A percentile compares a stretch with the other conserved stretches of the same genome.
phyloP scores from a whole-genome alignment of 2,329 filamentous ascomycete genomes.

The Cytospora piceicola region DNA sequence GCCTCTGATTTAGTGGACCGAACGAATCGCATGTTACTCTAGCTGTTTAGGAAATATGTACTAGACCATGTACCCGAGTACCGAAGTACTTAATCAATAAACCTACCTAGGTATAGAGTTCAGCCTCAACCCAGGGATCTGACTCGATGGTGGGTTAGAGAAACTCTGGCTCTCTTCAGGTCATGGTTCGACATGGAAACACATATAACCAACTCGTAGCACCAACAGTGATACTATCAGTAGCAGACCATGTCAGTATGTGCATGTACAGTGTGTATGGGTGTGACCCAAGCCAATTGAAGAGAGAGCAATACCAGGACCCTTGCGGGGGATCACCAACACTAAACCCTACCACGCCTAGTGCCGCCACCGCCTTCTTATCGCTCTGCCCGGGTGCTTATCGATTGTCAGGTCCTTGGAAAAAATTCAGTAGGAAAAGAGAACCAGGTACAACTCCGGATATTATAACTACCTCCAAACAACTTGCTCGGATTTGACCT shows the following conservation, averaged over 20 bases:
- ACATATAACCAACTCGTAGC: background rate
- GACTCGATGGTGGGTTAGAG: background rate
- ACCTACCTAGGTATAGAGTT: background rate
- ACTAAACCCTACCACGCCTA: conserved; percentile 2
- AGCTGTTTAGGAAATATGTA: background rate
- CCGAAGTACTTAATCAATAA: background rate
- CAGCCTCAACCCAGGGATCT: background rate
- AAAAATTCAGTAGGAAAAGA: background rate
- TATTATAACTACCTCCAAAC: background rate
- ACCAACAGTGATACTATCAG: background rate
- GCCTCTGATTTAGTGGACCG: conserved; percentile 12
- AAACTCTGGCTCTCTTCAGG: background rate
- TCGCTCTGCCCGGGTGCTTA: background rate
- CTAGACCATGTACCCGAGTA: background rate
- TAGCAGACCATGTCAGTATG: background rate
- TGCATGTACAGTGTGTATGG: too few species aligned
- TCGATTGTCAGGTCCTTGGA: background rate
- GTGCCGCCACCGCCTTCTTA: background rate
- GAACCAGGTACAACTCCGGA: background rate
- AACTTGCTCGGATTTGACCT: background rate
- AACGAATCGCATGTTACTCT: background rate
- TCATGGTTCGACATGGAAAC: background rate
- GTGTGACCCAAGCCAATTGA: background rate
- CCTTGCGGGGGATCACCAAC: background rate
- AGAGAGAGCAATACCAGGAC: background rate